Conservation (phyloP, 139 green algal genomes). For the Medakamo hakoo region DNA sequence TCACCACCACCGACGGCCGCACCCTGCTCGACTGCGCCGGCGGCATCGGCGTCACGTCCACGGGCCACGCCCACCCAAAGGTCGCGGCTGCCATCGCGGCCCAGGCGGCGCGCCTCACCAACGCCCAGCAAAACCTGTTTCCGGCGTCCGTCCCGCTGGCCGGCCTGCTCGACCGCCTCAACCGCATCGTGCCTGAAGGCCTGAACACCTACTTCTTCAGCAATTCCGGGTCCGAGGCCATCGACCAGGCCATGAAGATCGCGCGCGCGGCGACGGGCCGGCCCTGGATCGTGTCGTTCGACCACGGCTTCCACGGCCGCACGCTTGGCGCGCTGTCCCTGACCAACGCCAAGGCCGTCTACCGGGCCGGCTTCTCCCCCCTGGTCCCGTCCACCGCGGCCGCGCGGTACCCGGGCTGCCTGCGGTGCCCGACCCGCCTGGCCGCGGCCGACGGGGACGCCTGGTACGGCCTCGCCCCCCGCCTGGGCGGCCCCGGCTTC, state of each 20-base stretch:
- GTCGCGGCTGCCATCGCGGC: constrained; percentile 56
- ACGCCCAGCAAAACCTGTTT: constrained; percentile 73
- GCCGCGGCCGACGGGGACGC: constrained; percentile 18
- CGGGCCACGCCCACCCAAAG: constrained; percentile 65
- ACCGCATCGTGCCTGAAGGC: constrained; percentile 26
- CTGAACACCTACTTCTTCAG: constrained; percentile 43
- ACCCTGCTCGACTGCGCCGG: constrained; percentile 53
- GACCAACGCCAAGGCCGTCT: constrained; percentile 61
- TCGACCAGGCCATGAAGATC: constrained; percentile 78
- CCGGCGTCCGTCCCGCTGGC: constrained; percentile 13
- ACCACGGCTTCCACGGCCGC: constrained; percentile 62
- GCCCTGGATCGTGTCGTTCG: constrained; percentile 64
- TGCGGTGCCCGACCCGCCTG: constrained; percentile 54
- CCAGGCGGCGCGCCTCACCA: constrained; percentile 49
- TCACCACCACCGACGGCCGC: constrained; percentile 41
- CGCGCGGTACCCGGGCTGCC: constrained; percentile 67
- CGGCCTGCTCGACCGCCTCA: constrained; percentile 33
- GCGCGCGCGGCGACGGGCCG: constrained; percentile 44
- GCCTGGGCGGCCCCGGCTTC: constrained; percentile 16
- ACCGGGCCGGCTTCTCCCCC: constrained; percentile 51
- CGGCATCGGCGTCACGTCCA: constrained; percentile 59
- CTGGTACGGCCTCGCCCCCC: constrained; percentile 30
- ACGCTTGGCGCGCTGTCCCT: constrained; percentile 64
- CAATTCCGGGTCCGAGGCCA: constrained; percentile 58
- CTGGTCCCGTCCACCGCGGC: constrained; percentile 42